These are phyloP conservation scores for Cyberlindnera nakhonratchasimensis DNA, from an alignment of 805 yeast species.

Conservation along the genomic window DNA sequence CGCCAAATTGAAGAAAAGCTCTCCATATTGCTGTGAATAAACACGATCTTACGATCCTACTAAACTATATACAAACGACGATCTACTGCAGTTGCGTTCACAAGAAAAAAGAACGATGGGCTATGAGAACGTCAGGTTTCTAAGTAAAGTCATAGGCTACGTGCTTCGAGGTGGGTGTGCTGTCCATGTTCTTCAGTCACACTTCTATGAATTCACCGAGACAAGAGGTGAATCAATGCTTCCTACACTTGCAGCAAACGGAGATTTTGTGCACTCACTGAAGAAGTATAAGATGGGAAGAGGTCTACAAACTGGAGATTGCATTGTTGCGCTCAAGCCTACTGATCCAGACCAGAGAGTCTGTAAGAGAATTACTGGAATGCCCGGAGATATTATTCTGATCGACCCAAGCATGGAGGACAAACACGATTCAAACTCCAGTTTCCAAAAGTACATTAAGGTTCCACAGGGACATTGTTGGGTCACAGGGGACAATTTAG, in stretches of 20 bases:
- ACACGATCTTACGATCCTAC: too few relatives aligned
- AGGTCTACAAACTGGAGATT: conserved; percentile 73
- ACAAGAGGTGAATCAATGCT: conserved; percentile 95
- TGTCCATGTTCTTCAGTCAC: conserved; percentile 62
- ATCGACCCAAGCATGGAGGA: conserved; percentile 67
- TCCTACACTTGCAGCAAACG: conserved; percentile 72
- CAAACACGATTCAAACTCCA: conserved; percentile 20
- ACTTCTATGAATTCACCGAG: conserved; percentile 70
- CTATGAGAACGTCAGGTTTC: conserved; percentile 21
- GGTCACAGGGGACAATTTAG: conserved; percentile 93
- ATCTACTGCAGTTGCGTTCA: too few relatives aligned
- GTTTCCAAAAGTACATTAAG: conserved; percentile 49
- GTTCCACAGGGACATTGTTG: conserved; percentile 96
- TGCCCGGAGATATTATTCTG: conserved; percentile 88
- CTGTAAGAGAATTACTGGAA: conserved; percentile 90
- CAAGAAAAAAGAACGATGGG: conserved; percentile 5
- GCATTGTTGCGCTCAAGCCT: conserved; percentile 85
- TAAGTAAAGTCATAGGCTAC: conserved; percentile 25
- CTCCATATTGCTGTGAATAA: too few relatives aligned
- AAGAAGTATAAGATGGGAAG: conserved; percentile 64
- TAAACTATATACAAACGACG: too few relatives aligned
- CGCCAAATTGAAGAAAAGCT: too few relatives aligned
- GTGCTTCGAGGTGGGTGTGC: conserved; percentile 53
- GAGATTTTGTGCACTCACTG: conserved; percentile 77
- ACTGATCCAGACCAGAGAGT: conserved; percentile 82